Evolutionary conservation across 352 stramenopile species (phyloP).

Genomic region (Thalassiosira hispida): DNA sequence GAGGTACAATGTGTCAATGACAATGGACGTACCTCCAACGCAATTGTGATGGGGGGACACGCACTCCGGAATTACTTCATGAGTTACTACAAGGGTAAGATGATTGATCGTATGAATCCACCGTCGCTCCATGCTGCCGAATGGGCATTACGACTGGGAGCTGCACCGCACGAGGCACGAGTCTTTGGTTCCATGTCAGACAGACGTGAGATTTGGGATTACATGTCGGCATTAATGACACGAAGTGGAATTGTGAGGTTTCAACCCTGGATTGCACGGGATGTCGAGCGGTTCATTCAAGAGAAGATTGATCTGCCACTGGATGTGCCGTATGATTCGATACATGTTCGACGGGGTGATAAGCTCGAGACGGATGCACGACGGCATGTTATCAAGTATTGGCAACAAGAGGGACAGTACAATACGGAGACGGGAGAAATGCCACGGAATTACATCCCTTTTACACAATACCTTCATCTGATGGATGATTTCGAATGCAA

Average conservation of each 20-base stretch:
- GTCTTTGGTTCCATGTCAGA: constrained; percentile 30
- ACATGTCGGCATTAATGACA: constrained; percentile 36
- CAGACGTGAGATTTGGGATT: constrained; percentile 49
- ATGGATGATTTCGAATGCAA: constrained; percentile 11
- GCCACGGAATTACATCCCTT: constrained; percentile 48
- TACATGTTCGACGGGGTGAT: constrained; percentile 53
- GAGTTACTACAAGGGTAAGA: constrained; percentile 19
- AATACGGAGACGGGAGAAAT: background rate
- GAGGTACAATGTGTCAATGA: constrained; percentile 12
- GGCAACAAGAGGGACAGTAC: constrained; percentile 1
- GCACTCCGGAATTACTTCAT: constrained; percentile 33
- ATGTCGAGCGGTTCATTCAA: constrained; percentile 32
- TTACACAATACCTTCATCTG: constrained; percentile 35
- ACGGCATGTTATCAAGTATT: constrained; percentile 31
- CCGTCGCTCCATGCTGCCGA: constrained; percentile 12
- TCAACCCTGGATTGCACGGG: constrained; percentile 52
- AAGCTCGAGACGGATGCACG: constrained; percentile 35
- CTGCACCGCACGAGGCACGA: constrained; percentile 32
- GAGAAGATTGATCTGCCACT: constrained; percentile 21
- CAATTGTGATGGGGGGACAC: constrained; percentile 34
- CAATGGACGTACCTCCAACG: constrained; percentile 16
- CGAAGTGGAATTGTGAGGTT: constrained; percentile 42
- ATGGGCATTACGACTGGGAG: constrained; percentile 44
- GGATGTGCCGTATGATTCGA: constrained; percentile 35
- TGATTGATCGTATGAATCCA: constrained; percentile 11